phyloP scores from a whole-genome alignment of 1,139 yeast genomes.

The Kodamaea ohmeri region DNA sequence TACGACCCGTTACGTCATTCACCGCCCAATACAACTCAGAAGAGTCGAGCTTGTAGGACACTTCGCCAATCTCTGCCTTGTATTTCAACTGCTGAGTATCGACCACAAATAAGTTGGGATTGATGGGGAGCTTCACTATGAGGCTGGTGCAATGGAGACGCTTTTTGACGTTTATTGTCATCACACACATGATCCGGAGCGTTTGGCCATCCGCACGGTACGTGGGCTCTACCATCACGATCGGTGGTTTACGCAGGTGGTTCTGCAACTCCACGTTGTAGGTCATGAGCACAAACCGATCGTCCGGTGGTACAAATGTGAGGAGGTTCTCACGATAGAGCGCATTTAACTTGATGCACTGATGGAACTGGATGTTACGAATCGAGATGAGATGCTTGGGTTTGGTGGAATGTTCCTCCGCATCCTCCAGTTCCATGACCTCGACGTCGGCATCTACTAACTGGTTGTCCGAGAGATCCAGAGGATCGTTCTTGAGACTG shows the following conservation, averaged over 20 bases:
- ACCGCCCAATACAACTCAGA: conserved; percentile 62
- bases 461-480: conserved; percentile 18
- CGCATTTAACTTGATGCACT: conserved; percentile 42
- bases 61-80: conserved; percentile 43
- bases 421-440: conserved; percentile 20
- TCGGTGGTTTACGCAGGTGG: conserved; percentile 35
- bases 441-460: conserved; percentile 15
- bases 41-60: conserved; percentile 40
- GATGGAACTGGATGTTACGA: conserved; percentile 46
- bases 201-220: conserved; percentile 26
- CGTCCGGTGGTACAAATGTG: conserved; percentile 48
- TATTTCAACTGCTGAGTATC: conserved; percentile 30
- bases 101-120: conserved; percentile 34
- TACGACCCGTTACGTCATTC: conserved; percentile 52
- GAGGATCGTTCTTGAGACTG: too few relatives aligned
- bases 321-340: conserved; percentile 39
- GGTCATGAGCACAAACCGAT: conserved; percentile 39
- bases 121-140: conserved; percentile 34
- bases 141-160: conserved; percentile 35
- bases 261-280: conserved; percentile 43
- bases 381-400: conserved; percentile 30
- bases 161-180: conserved; percentile 36
- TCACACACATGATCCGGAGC: conserved; percentile 37
- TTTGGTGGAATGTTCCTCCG: conserved; percentile 11
- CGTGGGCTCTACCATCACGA: conserved; percentile 38